Conservation (phyloP, 805 yeast genomes). For the Sugiyamaella valdiviana region DNA sequence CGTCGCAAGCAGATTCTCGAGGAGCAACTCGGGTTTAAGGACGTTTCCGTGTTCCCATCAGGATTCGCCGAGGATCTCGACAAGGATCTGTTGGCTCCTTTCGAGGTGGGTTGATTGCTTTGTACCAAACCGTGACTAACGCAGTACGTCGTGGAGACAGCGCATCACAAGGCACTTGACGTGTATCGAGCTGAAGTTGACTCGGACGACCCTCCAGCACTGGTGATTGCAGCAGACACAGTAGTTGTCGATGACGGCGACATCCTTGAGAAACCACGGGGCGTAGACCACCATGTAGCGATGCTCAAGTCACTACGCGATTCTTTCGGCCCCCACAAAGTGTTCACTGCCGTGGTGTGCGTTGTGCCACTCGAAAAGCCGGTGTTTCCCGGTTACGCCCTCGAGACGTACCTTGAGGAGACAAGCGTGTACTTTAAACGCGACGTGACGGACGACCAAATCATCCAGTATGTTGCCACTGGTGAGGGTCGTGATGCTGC, state of each 20-base stretch:
- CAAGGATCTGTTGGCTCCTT: slow-evolving; percentile 44
- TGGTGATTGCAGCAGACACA: slow-evolving; percentile 68
- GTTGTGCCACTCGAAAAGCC: slow-evolving; percentile 39
- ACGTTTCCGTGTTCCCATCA: slow-evolving; percentile 48
- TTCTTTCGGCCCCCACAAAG: slow-evolving; percentile 39
- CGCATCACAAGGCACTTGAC: slow-evolving; percentile 58
- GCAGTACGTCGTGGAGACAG: slow-evolving; percentile 64
- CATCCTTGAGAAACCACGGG: slow-evolving; percentile 78
- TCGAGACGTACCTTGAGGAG: slow-evolving; percentile 38
- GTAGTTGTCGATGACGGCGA: slow-evolving; percentile 51
- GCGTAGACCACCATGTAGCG: slow-evolving; percentile 43
- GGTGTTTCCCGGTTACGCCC: slow-evolving; percentile 37
- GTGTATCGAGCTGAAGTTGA: slow-evolving; percentile 45
- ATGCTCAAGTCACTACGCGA: slow-evolving; percentile 46
- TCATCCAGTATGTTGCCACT: slow-evolving; percentile 56
- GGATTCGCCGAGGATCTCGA: slow-evolving; percentile 70
- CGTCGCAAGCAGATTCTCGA: slow-evolving; percentile 66
- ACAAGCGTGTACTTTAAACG: slow-evolving; percentile 36
- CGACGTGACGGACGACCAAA: slow-evolving; percentile 46
- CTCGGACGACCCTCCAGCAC: slow-evolving; percentile 29
- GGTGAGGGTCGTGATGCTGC: slow-evolving; percentile 80
- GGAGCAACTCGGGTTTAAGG: slow-evolving; percentile 36
- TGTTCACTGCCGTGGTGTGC: slow-evolving; percentile 50
- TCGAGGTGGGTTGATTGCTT: slow-evolving; percentile 32
- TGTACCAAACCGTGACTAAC: not conserved